These are phyloP conservation scores for Boletus rubropictus DNA, from an alignment of 768 basidiomycete genomes.

Conservation along the genomic window DNA sequence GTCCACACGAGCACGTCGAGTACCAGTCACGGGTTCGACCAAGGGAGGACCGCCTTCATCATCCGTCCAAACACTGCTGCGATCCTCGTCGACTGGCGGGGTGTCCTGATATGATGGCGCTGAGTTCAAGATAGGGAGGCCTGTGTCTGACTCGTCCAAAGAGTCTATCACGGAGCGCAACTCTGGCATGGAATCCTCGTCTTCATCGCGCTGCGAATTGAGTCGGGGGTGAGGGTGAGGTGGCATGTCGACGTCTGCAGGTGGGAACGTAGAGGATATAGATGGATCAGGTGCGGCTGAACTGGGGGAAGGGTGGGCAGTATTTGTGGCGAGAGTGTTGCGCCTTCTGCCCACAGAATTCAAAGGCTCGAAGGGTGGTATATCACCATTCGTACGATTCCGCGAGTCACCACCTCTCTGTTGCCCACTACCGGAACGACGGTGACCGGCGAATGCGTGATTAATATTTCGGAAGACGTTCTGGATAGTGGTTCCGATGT, in stretches of 20 bases:
- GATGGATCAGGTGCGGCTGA: not conserved
- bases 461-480: constrained; percentile 30
- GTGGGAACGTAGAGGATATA: not conserved
- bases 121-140: constrained; percentile 29
- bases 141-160: constrained; percentile 32
- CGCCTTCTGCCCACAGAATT: not conserved
- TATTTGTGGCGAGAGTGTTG: not conserved
- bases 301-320: constrained; percentile 1
- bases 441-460: constrained; percentile 23
- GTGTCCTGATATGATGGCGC: constrained; percentile 14
- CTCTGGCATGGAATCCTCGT: constrained; percentile 39
- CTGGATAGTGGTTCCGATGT: constrained; percentile 25
- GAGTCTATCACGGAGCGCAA: constrained; percentile 36
- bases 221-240: constrained; percentile 3
- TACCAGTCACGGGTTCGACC: constrained; percentile 30
- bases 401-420: not conserved
- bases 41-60: constrained; percentile 29
- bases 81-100: constrained; percentile 30
- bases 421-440: constrained; percentile 1
- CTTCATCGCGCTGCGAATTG: constrained; percentile 20
- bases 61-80: constrained; percentile 25
- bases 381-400: not conserved
- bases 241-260: constrained; percentile 7
- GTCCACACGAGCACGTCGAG: constrained; percentile 52
- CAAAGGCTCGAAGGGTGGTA: constrained; percentile 5